phyloP scores from a whole-genome alignment of 169 alveolate species.

The Sarcocystis neurona region DNA sequence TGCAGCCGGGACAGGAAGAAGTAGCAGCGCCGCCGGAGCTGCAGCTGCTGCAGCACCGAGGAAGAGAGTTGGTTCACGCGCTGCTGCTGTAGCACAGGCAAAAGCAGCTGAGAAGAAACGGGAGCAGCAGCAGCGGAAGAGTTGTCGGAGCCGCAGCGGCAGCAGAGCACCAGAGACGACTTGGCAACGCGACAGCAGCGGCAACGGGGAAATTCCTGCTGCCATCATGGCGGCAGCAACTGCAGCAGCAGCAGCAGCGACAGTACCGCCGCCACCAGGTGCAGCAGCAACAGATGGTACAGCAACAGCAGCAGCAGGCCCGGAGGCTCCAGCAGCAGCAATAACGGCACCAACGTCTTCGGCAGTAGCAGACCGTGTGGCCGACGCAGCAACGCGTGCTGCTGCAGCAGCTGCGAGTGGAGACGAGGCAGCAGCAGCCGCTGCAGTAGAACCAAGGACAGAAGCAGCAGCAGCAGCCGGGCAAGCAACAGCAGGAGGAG shows the following conservation, averaged over 20 bases:
- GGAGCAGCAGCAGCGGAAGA: no score
- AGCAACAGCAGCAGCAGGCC: constrained; percentile 14
- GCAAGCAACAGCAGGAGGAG: constrained; percentile 18
- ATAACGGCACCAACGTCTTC: no score
- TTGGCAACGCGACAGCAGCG: neutral
- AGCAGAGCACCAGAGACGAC: neutral
- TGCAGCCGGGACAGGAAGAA: constrained; percentile 30
- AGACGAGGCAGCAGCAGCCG: neutral
- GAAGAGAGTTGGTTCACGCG: constrained; percentile 2
- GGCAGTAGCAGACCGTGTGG: no score
- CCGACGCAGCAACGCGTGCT: neutral
- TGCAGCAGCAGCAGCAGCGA: constrained; percentile 29
- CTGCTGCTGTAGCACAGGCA: constrained; percentile 3
- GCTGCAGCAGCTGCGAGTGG: neutral
- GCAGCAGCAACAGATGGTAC: constrained; percentile 12
- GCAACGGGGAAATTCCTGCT: constrained; percentile 22
- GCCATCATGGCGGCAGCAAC: neutral
- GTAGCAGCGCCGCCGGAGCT: constrained; percentile 16
- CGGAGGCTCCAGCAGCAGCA: neutral
- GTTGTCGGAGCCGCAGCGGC: constrained; percentile 24
- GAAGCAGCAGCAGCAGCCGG: neutral
- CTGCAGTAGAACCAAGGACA: neutral
- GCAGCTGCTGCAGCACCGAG: constrained; percentile 15
- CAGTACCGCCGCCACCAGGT: neutral
- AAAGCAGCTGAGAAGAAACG: neutral